Evolutionary conservation across 2,329 filamentous ascomycete species (phyloP).

Genomic region (Fusarium hostae): DNA sequence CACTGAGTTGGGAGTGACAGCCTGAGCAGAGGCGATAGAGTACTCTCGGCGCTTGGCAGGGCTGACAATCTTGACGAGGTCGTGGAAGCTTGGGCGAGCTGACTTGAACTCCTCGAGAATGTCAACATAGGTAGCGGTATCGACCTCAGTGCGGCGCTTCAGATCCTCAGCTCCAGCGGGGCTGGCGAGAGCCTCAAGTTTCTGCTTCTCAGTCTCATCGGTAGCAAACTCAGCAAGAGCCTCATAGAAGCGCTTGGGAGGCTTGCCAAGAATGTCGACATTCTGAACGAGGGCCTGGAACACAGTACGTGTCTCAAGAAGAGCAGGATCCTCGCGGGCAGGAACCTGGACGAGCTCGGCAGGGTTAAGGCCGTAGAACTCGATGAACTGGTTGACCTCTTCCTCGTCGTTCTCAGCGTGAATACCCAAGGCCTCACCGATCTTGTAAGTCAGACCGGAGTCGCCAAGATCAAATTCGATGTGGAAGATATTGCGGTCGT

Average conservation of each 20-base stretch:
- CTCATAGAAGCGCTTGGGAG: conserved; percentile 98
- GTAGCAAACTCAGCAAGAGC: conserved; percentile 85
- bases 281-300: conserved; percentile 94
- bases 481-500: conserved; percentile 99
- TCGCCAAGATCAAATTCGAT: conserved; percentile 96
- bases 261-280: conserved; percentile 95
- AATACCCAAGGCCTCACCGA: conserved; percentile 95
- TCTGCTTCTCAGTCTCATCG: conserved; percentile 83
- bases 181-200: conserved; percentile 79
- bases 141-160: conserved; percentile 90
- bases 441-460: conserved; percentile 94
- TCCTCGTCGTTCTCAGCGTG: conserved; percentile 91
- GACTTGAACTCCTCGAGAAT: conserved; percentile 90
- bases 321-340: conserved; percentile 77
- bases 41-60: conserved; percentile 98
- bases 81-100: conserved; percentile 87
- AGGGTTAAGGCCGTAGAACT: conserved; percentile 85
- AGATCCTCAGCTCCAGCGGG: conserved; percentile 88
- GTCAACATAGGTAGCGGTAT: conserved; percentile 91
- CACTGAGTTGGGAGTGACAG: conserved; percentile 89
- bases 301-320: conserved; percentile 88
- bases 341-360: conserved; percentile 92
- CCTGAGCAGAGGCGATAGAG: conserved; percentile 97
- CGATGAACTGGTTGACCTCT: conserved; percentile 86
- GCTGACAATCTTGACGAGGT: conserved; percentile 86